Evolutionary conservation across 306 rosid genomes (phyloP).

Genomic region (Purshia tridentata): DNA sequence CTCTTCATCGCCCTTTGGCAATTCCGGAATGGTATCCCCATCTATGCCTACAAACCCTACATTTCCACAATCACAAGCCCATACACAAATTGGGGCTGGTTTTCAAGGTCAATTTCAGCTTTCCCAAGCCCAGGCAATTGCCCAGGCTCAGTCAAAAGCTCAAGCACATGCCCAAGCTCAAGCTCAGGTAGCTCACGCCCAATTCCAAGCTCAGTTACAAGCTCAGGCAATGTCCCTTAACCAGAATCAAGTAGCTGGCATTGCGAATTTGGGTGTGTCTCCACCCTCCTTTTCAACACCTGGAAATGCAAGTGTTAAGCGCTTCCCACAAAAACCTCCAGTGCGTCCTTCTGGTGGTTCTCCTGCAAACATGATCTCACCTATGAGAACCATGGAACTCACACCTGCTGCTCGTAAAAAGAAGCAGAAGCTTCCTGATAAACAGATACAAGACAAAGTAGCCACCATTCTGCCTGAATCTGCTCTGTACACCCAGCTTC

Average conservation of each 20-base stretch:
- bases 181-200: constrained; percentile 75
- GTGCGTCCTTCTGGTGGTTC: constrained; percentile 71
- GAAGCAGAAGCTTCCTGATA: constrained; percentile 97
- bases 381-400: constrained; percentile 79
- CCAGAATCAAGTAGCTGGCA: constrained; percentile 61
- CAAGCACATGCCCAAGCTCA: constrained; percentile 75
- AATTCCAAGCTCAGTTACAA: constrained; percentile 90
- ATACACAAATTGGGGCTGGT: constrained; percentile 64
- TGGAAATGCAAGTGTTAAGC: constrained; percentile 52
- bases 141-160: constrained; percentile 85
- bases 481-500: constrained; percentile 92
- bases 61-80: constrained; percentile 69
- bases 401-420: constrained; percentile 72
- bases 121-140: constrained; percentile 91
- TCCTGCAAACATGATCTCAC: constrained; percentile 54
- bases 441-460: constrained; percentile 83
- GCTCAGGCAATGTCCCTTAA: constrained; percentile 76
- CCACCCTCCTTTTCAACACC: constrained; percentile 50
- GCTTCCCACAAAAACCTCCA: constrained; percentile 79
- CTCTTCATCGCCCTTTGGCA: constrained; percentile 78
- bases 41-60: constrained; percentile 59
- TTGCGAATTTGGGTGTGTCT: constrained; percentile 60
- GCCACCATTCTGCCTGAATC: constrained; percentile 90
- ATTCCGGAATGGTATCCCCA: constrained; percentile 58
- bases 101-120: constrained; percentile 79